Base-by-base conservation (phyloP, 805 yeast genomes). In the Kodamaea lidongshanica region DNA sequence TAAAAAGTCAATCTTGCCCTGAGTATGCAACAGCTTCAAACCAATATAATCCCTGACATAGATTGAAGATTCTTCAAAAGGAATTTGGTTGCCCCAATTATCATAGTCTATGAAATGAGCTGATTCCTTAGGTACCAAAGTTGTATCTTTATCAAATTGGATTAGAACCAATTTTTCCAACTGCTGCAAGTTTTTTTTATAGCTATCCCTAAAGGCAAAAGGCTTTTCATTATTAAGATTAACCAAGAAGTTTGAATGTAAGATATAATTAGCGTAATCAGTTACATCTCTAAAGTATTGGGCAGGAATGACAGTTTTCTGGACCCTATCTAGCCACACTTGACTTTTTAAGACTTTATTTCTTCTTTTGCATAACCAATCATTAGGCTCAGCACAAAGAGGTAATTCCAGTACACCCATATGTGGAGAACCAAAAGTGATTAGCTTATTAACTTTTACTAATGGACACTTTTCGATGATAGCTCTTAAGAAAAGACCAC, bases 371-470 rank as follows among this genome's bases (percentile, higher is more conserved):
- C 92, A 81, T 0, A 77, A 36, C 77, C 82, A 76, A 44, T 77
- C 79, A 4, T 52, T 47, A 0, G 62, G 56, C 4, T 52, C 43
- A 13, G 44, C 42, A 48, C 88, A 81, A 4, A 64, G 52, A 0
- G 88, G 87, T 19, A 82, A 57, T 35, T 83, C 89, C 38, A 65
- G 59, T 4, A 83, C 68, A 1, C 92, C 94, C 54, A 77, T 69
- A 45, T 83, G 94, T 0, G 94, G 94, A 1, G 86, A 75, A 0
- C 94, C 94, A 54, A 79, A 80, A 0, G 94, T 80, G 9, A 83
- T 58, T 27, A 83, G 56, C 17, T 64, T 74, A 29, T 67, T 52
- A 3, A 79, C 61, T 3, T 40, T 28, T 3, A 52, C 41, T 11
- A 27, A 32, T 3, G 61, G 52, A 52, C 89, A 83, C 14, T 70